phyloP scores from a whole-genome alignment of 345 rosid genomes.

The Trapa bicornis region DNA sequence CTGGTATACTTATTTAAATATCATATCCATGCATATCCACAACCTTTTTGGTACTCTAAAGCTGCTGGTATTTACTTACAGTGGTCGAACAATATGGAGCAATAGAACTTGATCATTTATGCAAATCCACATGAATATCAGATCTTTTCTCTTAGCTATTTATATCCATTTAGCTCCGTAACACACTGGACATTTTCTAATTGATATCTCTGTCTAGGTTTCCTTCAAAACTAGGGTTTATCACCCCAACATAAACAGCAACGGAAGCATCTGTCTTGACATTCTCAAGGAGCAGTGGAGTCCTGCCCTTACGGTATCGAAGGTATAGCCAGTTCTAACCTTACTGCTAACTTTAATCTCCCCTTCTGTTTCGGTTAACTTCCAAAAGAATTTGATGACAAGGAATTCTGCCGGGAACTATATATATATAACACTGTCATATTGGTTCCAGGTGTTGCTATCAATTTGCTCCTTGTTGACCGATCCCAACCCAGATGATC shows the following conservation, averaged over 20 bases:
- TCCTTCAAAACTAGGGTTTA: conserved; percentile 11
- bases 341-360: not conserved
- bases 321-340: not conserved
- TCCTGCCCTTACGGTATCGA: conserved; percentile 9
- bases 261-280: conserved; percentile 12
- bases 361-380: not conserved
- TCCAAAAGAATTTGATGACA: not conserved
- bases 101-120: not conserved
- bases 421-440: not conserved
- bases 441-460: conserved; percentile 7
- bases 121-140: not conserved
- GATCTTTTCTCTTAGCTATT: not conserved
- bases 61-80: not conserved
- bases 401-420: not conserved
- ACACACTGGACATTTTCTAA: not conserved
- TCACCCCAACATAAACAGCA: conserved; percentile 12
- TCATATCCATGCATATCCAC: not conserved
- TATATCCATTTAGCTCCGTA: not conserved
- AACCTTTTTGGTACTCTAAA: not conserved
- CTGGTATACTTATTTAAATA: not conserved
- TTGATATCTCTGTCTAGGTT: not conserved
- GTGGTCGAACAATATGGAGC: not conserved
- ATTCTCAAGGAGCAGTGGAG: conserved; percentile 14
- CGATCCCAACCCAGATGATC: conserved; percentile 14
- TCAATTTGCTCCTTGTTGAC: conserved; percentile 13